These are phyloP conservation scores for Cryphonectria nitschkei DNA, from an alignment of 2,329 filamentous ascomycete genomes.

Conservation along the genomic window DNA sequence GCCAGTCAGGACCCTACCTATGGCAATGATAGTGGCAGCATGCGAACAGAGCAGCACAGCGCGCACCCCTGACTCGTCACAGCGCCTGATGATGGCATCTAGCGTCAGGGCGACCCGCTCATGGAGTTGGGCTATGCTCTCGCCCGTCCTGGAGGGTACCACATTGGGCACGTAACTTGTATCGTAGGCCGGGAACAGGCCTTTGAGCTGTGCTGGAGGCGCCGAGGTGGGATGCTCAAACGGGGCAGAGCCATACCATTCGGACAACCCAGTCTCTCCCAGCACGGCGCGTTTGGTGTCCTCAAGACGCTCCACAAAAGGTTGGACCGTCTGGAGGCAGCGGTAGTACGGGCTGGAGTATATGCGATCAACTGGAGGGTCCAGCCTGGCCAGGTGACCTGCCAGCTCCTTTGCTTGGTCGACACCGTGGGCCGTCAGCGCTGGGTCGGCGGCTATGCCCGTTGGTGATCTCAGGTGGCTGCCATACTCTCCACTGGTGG, in stretches of 20 bases:
- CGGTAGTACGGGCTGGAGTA: conserved; percentile 89
- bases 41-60: conserved; percentile 84
- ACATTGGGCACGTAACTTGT: conserved; percentile 64
- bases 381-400: conserved; percentile 61
- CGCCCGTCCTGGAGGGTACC: conserved; percentile 72
- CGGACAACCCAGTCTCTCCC: conserved; percentile 66
- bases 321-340: conserved; percentile 81
- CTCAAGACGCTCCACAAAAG: conserved; percentile 57
- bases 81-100: conserved; percentile 69
- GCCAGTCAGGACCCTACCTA: conserved; percentile 82
- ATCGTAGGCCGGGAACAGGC: conserved; percentile 69
- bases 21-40: conserved; percentile 85
- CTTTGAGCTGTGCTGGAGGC: conserved; percentile 60
- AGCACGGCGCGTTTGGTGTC: conserved; percentile 43
- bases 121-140: conserved; percentile 79
- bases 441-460: conserved; percentile 83
- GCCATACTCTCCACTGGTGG: conserved; percentile 76
- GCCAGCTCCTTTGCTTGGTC: conserved; percentile 81
- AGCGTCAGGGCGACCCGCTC: conserved; percentile 75
- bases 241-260: conserved; percentile 88
- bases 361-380: conserved; percentile 72
- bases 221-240: conserved; percentile 87
- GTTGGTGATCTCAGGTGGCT: conserved; percentile 79
- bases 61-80: conserved; percentile 71
- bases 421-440: conserved; percentile 84